Evolutionary conservation across 345 rosid species (phyloP).

Genomic region (Excoecaria cochinchinensis): DNA sequence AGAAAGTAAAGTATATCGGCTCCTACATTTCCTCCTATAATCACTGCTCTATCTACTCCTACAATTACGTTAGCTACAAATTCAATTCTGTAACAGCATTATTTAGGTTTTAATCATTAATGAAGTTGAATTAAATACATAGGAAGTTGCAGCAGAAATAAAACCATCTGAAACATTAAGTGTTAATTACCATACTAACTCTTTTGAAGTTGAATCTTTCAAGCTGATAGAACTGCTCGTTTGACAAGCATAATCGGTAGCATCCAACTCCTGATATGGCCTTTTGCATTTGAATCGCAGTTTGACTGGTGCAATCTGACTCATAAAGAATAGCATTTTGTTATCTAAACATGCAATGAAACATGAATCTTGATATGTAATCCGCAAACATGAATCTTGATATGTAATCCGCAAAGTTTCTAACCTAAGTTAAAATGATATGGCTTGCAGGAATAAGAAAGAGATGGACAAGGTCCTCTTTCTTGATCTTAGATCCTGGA

Average conservation of each 20-base stretch:
- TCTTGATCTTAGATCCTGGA: no score
- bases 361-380: no score
- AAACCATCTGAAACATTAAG: neutral
- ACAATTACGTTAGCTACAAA: no score
- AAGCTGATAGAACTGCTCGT: slow-evolving; percentile 24
- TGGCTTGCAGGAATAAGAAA: no score
- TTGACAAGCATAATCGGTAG: slow-evolving; percentile 30
- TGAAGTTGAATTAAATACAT: neutral
- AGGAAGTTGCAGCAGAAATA: slow-evolving; percentile 6
- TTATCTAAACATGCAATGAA: neutral
- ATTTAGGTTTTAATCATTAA: neutral
- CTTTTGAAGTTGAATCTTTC: slow-evolving; percentile 36
- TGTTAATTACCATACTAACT: slow-evolving; percentile 64
- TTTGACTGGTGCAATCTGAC: slow-evolving; percentile 62
- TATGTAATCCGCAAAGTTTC: no score
- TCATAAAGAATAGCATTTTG: neutral
- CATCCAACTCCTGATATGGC: slow-evolving; percentile 28
- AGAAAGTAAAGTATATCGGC: no score
- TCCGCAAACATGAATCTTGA: no score
- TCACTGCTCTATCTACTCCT: no score
- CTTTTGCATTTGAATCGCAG: slow-evolving; percentile 60
- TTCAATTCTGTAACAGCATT: no score
- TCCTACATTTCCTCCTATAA: no score
- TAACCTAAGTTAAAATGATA: no score
- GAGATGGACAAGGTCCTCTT: no score